Conservation (phyloP, 2,329 filamentous ascomycete species). For the Tetracladium maxilliforme region DNA sequence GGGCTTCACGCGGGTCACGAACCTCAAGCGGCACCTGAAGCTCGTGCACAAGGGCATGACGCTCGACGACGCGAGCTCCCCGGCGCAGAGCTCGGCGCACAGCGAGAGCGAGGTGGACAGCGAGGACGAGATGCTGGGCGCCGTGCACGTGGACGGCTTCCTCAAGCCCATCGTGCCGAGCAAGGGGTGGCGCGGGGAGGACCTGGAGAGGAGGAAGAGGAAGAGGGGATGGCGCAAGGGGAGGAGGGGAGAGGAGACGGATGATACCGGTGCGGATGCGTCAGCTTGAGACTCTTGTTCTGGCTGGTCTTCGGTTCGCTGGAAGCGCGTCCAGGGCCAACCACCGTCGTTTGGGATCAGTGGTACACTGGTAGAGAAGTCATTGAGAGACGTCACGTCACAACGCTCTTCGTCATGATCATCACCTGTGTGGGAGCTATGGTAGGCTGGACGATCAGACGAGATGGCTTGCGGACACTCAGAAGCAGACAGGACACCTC, state of each 20-base stretch:
- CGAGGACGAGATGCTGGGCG: slow-evolving; percentile 36
- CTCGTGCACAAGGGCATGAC: slow-evolving; percentile 22
- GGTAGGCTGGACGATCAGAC: too few species aligned
- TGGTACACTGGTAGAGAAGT: too few species aligned
- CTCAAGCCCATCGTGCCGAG: slow-evolving; percentile 36
- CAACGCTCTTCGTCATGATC: too few species aligned
- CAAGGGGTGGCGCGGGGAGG: slow-evolving; percentile 27
- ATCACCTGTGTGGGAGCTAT: too few species aligned
- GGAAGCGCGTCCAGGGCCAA: too few species aligned
- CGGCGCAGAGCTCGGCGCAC: too few species aligned
- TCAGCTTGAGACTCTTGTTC: too few species aligned
- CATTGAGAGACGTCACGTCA: too few species aligned
- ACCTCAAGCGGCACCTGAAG: slow-evolving; percentile 27
- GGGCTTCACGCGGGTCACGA: slow-evolving; percentile 19
- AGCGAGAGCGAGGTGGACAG: slow-evolving; percentile 33
- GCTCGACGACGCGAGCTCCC: slow-evolving; percentile 16
- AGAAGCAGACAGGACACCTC: too few species aligned
- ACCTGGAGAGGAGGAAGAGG: slow-evolving; percentile 8
- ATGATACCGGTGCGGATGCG: slow-evolving; percentile 1
- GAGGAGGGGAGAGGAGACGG: slow-evolving; percentile 1
- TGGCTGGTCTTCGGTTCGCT: too few species aligned
- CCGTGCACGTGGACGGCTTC: slow-evolving; percentile 55
- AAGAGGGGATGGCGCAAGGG: slow-evolving; percentile 5
- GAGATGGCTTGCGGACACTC: too few species aligned
- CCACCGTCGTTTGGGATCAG: too few species aligned